A percentile compares a stretch with the other conserved stretches of the same genome.
Evolutionary conservation across 495 filamentous ascomycete species (phyloP).

Genomic region (Penicillium verhagenii): DNA sequence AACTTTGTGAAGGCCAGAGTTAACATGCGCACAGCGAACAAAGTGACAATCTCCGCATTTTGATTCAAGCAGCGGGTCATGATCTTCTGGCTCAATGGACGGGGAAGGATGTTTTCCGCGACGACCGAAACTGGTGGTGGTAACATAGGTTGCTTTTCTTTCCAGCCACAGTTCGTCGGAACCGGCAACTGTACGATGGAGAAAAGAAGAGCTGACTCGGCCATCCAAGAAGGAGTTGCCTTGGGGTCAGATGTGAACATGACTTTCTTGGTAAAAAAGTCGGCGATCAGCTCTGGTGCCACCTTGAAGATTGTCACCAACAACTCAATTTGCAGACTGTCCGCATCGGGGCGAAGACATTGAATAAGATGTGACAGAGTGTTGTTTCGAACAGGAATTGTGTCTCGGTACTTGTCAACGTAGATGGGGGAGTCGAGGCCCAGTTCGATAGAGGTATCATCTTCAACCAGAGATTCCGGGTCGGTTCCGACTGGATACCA

Average conservation of each 20-base stretch:
- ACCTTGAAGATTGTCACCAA: constrained; percentile 73
- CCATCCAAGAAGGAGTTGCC: constrained; percentile 87
- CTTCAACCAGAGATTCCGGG: constrained; percentile 45
- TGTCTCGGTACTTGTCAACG: constrained; percentile 62
- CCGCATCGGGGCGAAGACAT: constrained; percentile 80
- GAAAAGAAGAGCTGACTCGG: constrained; percentile 84
- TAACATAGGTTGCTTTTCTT: constrained; percentile 45
- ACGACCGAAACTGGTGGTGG: constrained; percentile 75
- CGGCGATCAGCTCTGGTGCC: constrained; percentile 78
- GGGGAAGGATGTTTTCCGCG: constrained; percentile 84
- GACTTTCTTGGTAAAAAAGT: constrained; percentile 78
- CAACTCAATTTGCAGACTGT: constrained; percentile 76
- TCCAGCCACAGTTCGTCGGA: constrained; percentile 66
- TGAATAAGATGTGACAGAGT: constrained; percentile 73
- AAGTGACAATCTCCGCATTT: constrained; percentile 69
- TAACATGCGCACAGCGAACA: constrained; percentile 79
- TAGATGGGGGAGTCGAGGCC: constrained; percentile 66
- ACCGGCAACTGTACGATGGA: constrained; percentile 71
- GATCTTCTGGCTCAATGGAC: constrained; percentile 72
- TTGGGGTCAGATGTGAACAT: constrained; percentile 89
- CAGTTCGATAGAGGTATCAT: constrained; percentile 58
- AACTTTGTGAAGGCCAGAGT: constrained; percentile 79
- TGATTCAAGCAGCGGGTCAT: constrained; percentile 75
- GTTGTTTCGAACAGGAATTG: constrained; percentile 71
- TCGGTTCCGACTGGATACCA: constrained; percentile 72